phyloP scores from a whole-genome alignment of 164 flowering plant genomes.

The Pachysandra terminalis region DNA sequence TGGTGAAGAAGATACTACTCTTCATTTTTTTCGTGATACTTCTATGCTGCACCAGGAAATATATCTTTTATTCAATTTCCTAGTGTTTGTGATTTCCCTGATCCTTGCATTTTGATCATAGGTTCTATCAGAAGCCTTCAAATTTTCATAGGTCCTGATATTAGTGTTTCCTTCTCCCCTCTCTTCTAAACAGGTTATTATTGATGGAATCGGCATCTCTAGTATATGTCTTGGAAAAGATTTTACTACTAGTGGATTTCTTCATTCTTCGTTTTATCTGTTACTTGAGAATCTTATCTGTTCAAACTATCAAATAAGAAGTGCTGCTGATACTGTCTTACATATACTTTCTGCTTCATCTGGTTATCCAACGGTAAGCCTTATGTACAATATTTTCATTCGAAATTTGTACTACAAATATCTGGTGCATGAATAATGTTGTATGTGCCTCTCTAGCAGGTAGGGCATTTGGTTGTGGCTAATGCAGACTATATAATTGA shows the following conservation, averaged over 20 bases:
- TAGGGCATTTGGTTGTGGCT: conserved; percentile 69
- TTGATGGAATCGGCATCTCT: conserved; percentile 87
- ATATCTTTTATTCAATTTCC: conserved; percentile 8
- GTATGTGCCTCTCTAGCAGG: conserved; percentile 45
- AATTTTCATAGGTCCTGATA: conserved; percentile 8
- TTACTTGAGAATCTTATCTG: conserved; percentile 83
- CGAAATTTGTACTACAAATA: background rate
- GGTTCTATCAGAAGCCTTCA: background rate
- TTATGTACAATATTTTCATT: background rate
- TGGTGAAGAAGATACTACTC: conserved; percentile 33
- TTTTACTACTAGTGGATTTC: conserved; percentile 75
- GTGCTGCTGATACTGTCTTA: conserved; percentile 76
- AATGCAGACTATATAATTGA: conserved; percentile 95
- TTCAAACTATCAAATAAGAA: conserved; percentile 65
- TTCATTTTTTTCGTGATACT: conserved; percentile 61
- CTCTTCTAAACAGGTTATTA: conserved; percentile 64
- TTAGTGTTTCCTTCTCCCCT: conserved; percentile 17
- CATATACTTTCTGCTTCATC: conserved; percentile 56
- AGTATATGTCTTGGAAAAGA: conserved; percentile 69
- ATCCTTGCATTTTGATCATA: background rate
- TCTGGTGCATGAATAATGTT: conserved; percentile 4
- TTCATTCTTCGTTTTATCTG: conserved; percentile 79
- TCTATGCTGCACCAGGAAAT: conserved; percentile 82
- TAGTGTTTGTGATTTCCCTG: background rate
- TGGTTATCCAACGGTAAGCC: conserved; percentile 73